phyloP scores from a whole-genome alignment of 225 moss, liverwort and hornwort genomes.

The Pleurozium schreberi region DNA sequence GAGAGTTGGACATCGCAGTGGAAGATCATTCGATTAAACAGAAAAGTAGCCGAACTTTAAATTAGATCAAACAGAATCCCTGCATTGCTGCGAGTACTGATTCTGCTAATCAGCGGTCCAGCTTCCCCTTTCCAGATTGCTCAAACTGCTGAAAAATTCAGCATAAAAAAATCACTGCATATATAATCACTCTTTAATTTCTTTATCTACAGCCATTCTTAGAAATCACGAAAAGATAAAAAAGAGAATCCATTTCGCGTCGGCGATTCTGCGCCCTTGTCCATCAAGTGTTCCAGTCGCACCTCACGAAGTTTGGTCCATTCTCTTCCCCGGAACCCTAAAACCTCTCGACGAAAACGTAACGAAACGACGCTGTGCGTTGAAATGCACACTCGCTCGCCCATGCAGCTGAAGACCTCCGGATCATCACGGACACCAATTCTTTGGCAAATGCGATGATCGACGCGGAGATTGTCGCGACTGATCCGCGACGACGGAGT shows the following conservation, averaged over 20 bases:
- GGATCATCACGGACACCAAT: neutral
- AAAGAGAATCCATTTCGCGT: neutral
- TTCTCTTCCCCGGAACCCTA: neutral
- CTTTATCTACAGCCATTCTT: neutral
- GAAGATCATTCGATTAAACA: neutral
- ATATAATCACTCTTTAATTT: neutral
- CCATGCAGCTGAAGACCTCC: neutral
- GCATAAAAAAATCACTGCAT: neutral
- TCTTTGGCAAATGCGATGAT: neutral
- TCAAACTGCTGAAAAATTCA: neutral
- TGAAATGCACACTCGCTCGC: neutral
- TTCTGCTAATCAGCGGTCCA: neutral
- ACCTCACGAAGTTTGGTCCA: neutral
- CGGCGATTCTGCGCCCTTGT: neutral
- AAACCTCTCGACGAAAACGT: neutral
- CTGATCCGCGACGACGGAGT: neutral
- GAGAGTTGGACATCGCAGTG: conserved; percentile 20
- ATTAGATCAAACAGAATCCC: neutral
- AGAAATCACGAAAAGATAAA: neutral
- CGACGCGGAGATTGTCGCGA: neutral
- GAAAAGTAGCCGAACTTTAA: neutral
- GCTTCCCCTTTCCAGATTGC: neutral
- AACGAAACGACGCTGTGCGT: neutral
- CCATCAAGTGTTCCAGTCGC: neutral
- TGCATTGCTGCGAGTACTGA: neutral